Evolutionary conservation across 2,329 filamentous ascomycete species (phyloP).

Genomic region (Trichophaea hybrida): DNA sequence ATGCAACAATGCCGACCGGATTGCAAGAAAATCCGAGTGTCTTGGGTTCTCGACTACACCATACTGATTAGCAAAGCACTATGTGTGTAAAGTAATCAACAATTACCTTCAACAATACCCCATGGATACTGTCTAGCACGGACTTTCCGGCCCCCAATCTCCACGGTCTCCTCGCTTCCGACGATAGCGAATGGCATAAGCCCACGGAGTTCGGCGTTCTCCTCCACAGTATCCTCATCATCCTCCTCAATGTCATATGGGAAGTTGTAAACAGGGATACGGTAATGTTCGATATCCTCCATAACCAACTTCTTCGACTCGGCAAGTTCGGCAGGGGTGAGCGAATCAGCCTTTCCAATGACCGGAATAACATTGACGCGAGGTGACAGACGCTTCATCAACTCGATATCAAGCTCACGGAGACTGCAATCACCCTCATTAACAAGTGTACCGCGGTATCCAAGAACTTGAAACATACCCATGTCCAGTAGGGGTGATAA

Average conservation of each 20-base stretch:
- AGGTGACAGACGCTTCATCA: constrained; percentile 97
- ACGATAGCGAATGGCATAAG: constrained; percentile 99
- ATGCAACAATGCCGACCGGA: constrained; percentile 89
- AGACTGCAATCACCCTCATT: constrained; percentile 43
- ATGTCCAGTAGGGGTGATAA: constrained; percentile 95
- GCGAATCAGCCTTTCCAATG: constrained; percentile 93
- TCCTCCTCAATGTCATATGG: constrained; percentile 99
- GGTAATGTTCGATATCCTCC: constrained; percentile 99
- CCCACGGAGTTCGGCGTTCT: constrained; percentile 92
- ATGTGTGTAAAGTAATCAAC: not conserved
- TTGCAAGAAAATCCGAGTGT: constrained; percentile 95
- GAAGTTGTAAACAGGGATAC: constrained; percentile 99
- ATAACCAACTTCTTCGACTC: constrained; percentile 99
- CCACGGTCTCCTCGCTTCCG: constrained; percentile 86
- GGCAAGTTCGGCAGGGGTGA: constrained; percentile 88
- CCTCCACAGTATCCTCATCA: constrained; percentile 96
- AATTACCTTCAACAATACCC: constrained; percentile 68
- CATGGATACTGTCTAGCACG: constrained; percentile 95
- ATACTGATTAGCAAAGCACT: not conserved
- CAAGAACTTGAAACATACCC: constrained; percentile 45
- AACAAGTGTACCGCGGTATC: constrained; percentile 6
- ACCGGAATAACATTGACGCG: constrained; percentile 98
- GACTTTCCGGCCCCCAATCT: constrained; percentile 83
- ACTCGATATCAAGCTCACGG: constrained; percentile 95
- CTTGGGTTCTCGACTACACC: constrained; percentile 84